These are phyloP conservation scores for Candida sithepensis DNA, from an alignment of 805 yeast genomes.

Conservation along the genomic window DNA sequence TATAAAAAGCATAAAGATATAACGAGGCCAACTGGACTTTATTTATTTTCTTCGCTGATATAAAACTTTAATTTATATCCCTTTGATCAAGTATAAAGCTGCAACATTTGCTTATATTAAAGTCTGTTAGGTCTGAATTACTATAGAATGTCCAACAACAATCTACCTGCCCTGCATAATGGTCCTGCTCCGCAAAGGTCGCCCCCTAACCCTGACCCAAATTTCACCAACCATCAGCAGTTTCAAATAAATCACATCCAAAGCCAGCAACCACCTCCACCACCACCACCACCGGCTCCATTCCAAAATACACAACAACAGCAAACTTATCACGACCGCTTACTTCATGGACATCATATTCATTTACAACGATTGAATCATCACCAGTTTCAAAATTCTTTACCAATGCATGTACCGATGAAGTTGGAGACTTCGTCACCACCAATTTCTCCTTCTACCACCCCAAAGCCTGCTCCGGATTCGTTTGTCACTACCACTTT, in stretches of 20 bases:
- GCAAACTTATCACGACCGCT: not conserved
- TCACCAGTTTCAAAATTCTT: not conserved
- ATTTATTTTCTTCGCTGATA: too few species aligned
- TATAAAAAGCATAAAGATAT: too few species aligned
- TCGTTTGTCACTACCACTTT: slow-evolving; percentile 15
- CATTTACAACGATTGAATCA: not conserved
- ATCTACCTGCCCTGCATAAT: not conserved
- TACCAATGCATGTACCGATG: not conserved
- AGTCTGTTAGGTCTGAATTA: not conserved
- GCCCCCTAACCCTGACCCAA: not conserved
- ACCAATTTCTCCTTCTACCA: not conserved
- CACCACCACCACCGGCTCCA: too few species aligned
- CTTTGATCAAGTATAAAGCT: too few species aligned
- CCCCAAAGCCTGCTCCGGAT: slow-evolving; percentile 1
- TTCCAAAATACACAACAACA: too few species aligned
- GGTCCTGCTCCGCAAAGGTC: not conserved
- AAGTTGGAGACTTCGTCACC: not conserved
- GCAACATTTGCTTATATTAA: not conserved
- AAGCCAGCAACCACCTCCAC: too few species aligned
- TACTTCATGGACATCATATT: not conserved
- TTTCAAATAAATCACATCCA: not conserved
- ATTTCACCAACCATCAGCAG: not conserved
- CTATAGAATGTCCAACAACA: not conserved
- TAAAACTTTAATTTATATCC: too few species aligned
- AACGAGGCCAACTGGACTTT: too few species aligned